Evolutionary conservation across 108 stramenopile genomes (phyloP).

Genomic region (Mediolabrus comicus): DNA sequence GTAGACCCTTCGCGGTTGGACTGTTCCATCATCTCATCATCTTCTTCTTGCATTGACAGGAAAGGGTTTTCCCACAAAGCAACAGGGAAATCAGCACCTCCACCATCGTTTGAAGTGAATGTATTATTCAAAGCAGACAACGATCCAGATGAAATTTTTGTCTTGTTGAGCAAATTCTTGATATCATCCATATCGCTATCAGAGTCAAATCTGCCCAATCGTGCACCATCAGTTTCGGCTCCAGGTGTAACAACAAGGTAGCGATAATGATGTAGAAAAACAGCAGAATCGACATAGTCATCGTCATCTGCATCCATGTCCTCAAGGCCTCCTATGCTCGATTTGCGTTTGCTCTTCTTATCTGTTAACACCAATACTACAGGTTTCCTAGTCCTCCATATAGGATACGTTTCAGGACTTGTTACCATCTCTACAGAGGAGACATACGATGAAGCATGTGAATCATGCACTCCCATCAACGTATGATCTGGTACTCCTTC

Average conservation of each 20-base stretch:
- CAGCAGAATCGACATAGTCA: neutral
- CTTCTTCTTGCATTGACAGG: neutral
- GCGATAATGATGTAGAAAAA: conserved; percentile 28
- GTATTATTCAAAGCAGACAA: neutral
- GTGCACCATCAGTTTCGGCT: conserved; percentile 6
- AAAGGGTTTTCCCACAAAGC: conserved; percentile 86
- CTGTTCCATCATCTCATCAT: neutral
- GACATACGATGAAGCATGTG: conserved; percentile 9
- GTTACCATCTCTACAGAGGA: conserved; percentile 43
- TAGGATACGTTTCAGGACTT: conserved; percentile 45
- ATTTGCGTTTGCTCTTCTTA: conserved; percentile 21
- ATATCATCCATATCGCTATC: conserved; percentile 10
- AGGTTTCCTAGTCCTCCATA: conserved; percentile 45
- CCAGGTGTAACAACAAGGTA: conserved; percentile 43
- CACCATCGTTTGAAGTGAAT: conserved; percentile 10
- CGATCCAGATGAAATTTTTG: conserved; percentile 13
- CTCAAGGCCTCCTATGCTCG: neutral
- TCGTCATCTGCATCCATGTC: neutral
- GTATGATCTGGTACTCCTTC: neutral
- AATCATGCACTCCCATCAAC: conserved; percentile 15
- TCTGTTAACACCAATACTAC: conserved; percentile 31
- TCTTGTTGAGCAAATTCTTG: conserved; percentile 17
- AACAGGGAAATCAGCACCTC: conserved; percentile 26
- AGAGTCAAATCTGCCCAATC: neutral
- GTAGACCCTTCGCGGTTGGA: neutral